A percentile compares a stretch with the other conserved stretches of the same genome.
These are phyloP conservation scores for Mucuna pruriens DNA, from an alignment of 306 rosid genomes.

Conservation along the genomic window DNA sequence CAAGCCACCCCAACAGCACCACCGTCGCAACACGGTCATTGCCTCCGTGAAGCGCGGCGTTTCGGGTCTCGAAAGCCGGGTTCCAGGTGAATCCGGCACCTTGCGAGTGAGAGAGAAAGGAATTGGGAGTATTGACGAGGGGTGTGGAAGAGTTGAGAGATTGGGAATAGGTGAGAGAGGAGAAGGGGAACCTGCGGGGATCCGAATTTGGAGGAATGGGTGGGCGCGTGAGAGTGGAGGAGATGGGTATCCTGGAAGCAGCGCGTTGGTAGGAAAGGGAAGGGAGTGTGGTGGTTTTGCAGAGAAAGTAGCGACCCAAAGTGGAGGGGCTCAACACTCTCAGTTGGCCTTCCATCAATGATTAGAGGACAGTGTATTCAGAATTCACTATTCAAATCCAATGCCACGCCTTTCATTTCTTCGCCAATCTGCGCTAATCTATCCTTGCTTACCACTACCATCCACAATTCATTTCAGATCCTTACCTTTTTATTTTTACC, in stretches of 20 bases:
- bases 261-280: conserved; percentile 10
- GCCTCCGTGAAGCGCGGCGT: conserved; percentile 28
- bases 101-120: conserved; percentile 39
- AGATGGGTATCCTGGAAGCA: not conserved
- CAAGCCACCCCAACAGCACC: conserved; percentile 91
- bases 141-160: conserved; percentile 32
- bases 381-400: not conserved
- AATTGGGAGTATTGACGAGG: conserved; percentile 4
- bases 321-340: conserved; percentile 48
- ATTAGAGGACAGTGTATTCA: not conserved
- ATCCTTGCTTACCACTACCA: no score
- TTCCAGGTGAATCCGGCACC: conserved; percentile 52
- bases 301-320: conserved; percentile 50
- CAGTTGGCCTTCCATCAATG: conserved; percentile 64
- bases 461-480: no score
- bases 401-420: not conserved
- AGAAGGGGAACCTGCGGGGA: conserved; percentile 49
- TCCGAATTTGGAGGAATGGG: conserved; percentile 32
- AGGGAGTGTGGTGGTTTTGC: conserved; percentile 37
- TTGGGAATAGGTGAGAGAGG: conserved; percentile 52
- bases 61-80: conserved; percentile 46
- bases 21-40: conserved; percentile 53
- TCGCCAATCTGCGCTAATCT: no score
- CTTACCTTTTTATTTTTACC: no score
- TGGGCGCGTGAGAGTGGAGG: conserved; percentile 44